Evolutionary conservation across 495 filamentous ascomycete species (phyloP), one percentile per base, ranked within the genome.

Genomic region (Barbatosphaeria neglecta): DNA sequence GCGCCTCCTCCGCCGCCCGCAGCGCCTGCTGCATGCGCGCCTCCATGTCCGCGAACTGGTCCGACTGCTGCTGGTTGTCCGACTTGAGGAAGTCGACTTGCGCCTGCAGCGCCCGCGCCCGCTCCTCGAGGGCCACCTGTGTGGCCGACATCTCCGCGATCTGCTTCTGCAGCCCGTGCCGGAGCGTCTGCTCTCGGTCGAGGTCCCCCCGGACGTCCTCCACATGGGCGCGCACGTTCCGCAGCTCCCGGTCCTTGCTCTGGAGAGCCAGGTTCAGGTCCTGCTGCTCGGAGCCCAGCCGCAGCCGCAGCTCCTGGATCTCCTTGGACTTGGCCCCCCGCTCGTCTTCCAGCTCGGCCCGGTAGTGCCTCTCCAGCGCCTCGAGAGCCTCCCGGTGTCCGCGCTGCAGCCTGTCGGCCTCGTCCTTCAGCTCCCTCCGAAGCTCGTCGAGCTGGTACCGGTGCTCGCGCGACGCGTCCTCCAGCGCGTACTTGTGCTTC

Each of bases 41-140:
- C 56, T 92, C 81, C 61, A 94, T 76, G 17, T 80, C 75, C 22
- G 84, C 80, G 58, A 87, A 93, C 27, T 83, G 76, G 49, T 86
- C 71, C 4, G 84, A 87, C 58, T 95, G 87, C 25, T 86, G 81
- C 60, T 94, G 85, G 53, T 81, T 82, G 48, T 87, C 86, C 11
- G 84, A 87, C 63, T 96, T 87, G 17, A 96, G 77, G 57, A 90
- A 88, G 47, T 92, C 82, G 45, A 92, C 85, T 39, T 85, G 80
- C 4, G 82, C 82, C 50, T 81, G 80, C 33, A 93, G 75, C 9
- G 82, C 82, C 41, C 81, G 78, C 31, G 82, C 80, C 4, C 83
- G 78, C 2, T 79, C 80, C 48, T 95, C 88, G 17, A 96, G 61
- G 0, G 74, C 75, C 27, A 81, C 64, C 43, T 74, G 74, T n/a